A percentile compares a stretch with the other conserved stretches of the same genome.
Conservation (phyloP, 106 monocot genomes). For the Alisma plantagoaquatica region DNA sequence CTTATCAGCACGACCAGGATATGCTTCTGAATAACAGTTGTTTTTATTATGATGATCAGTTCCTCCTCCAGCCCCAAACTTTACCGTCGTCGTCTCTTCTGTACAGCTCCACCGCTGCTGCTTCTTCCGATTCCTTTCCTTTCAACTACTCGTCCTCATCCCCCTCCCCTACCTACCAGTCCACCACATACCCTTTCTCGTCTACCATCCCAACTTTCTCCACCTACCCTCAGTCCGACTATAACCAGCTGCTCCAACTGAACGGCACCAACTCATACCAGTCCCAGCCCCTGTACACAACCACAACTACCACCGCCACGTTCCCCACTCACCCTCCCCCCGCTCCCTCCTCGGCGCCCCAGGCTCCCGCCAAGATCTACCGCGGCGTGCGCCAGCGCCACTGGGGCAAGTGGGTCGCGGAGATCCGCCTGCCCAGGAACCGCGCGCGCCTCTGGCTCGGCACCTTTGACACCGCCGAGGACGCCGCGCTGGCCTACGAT, state of each 20-base stretch:
- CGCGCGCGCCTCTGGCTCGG: constrained; percentile 49
- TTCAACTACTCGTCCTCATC: too few relatives aligned
- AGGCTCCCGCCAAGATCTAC: constrained; percentile 41
- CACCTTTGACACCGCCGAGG: constrained; percentile 69
- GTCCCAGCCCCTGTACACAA: too few relatives aligned
- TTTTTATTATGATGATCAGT: too few relatives aligned
- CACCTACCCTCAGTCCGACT: background rate
- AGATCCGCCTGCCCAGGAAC: constrained; percentile 52
- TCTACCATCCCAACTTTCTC: background rate
- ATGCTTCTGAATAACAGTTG: too few relatives aligned
- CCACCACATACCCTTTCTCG: background rate
- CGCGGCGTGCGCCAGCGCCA: constrained; percentile 59
- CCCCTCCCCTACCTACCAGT: background rate
- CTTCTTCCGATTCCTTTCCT: too few relatives aligned
- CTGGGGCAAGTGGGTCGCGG: constrained; percentile 60
- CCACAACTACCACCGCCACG: constrained; percentile 11
- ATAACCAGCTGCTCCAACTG: too few relatives aligned
- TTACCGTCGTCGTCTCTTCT: too few relatives aligned
- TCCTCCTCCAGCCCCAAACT: too few relatives aligned
- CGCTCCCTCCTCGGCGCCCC: background rate
- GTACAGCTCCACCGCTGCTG: too few relatives aligned
- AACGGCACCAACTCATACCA: too few relatives aligned
- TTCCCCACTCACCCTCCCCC: constrained; percentile 15
- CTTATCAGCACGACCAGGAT: too few relatives aligned
- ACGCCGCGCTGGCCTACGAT: constrained; percentile 79